Conservation (phyloP, 2,329 filamentous ascomycete genomes). For the Alternaria dauci region DNA sequence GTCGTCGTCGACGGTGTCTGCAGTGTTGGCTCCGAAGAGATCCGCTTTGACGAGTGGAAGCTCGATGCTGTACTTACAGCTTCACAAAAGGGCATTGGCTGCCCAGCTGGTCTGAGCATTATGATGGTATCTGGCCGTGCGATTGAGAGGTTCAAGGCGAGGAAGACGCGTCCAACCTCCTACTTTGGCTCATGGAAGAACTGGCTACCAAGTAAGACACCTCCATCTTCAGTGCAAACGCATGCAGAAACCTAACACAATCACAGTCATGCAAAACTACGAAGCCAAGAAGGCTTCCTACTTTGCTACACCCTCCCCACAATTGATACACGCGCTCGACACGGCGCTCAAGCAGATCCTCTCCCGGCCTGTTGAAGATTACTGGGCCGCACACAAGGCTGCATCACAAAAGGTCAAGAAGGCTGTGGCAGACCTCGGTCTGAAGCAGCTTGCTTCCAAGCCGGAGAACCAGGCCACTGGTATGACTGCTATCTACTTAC, state of each 20-base stretch:
- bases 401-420: constrained; percentile 88
- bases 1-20: constrained; percentile 96
- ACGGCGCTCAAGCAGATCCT: constrained; percentile 88
- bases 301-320: constrained; percentile 95
- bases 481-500: constrained; percentile 98
- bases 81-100: constrained; percentile 95
- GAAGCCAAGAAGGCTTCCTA: constrained; percentile 97
- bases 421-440: constrained; percentile 77
- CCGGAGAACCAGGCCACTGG: constrained; percentile 93
- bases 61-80: constrained; percentile 93
- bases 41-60: constrained; percentile 93
- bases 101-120: constrained; percentile 92
- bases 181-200: constrained; percentile 99
- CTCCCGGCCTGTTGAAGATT: constrained; percentile 77
- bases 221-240: background rate
- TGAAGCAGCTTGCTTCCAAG: constrained; percentile 85
- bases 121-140: constrained; percentile 91
- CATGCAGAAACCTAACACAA: constrained; percentile 25
- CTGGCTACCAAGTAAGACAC: constrained; percentile 80
- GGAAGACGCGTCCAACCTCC: constrained; percentile 81
- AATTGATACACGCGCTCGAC: constrained; percentile 91
- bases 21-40: constrained; percentile 95
- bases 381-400: constrained; percentile 82
- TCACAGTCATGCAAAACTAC: constrained; percentile 94
- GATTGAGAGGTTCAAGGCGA: constrained; percentile 78